These are phyloP conservation scores for Sechiopsis laciniata DNA, from an alignment of 306 rosid genomes.

Conservation along the genomic window DNA sequence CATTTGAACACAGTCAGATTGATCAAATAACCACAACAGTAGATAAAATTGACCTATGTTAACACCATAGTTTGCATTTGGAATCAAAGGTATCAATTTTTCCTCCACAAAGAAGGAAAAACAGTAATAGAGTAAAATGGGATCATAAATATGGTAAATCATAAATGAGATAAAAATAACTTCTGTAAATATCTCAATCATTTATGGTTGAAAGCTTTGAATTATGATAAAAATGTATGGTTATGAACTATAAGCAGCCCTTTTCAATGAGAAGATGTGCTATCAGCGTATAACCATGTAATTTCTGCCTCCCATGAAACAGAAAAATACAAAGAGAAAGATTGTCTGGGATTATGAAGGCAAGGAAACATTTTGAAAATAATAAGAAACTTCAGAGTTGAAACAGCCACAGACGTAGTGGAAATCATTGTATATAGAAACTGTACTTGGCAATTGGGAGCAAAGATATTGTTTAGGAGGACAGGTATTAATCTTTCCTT, in stretches of 20 bases:
- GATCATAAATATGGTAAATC: not conserved
- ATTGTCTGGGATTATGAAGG: slow-evolving; percentile 18
- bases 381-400: not conserved
- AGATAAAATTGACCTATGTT: not conserved
- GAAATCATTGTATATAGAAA: not conserved
- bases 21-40: not conserved
- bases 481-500: too few species aligned
- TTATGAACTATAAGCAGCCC: slow-evolving; percentile 13
- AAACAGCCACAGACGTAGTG: not conserved
- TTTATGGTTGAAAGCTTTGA: not conserved
- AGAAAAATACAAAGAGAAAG: not conserved
- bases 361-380: not conserved
- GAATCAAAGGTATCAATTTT: not conserved
- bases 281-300: too few species aligned
- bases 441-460: not conserved
- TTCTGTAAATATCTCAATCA: not conserved
- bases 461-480: not conserved
- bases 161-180: not conserved
- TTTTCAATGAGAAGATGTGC: not conserved
- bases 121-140: not conserved
- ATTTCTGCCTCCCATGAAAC: too few species aligned
- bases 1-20: not conserved
- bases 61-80: not conserved
- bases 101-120: not conserved
- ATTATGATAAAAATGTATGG: not conserved